phyloP scores from a whole-genome alignment of 2,329 filamentous ascomycete species.

The Xylariaceae sp. region DNA sequence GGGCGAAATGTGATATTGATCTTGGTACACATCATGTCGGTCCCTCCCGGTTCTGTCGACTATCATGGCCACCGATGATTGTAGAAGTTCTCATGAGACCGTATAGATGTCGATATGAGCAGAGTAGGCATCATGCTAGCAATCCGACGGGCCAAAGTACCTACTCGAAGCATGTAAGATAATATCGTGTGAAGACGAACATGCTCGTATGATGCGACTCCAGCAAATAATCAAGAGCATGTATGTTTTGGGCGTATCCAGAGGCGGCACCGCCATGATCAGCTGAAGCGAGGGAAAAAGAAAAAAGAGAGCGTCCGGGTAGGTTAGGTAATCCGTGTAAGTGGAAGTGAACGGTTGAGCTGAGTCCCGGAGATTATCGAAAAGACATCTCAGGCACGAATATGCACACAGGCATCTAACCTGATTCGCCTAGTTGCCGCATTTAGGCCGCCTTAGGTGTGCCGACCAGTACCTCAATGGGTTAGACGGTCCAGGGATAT shows the following conservation, averaged over 20 bases:
- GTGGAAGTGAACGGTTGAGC: not conserved
- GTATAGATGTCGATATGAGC: too few species aligned
- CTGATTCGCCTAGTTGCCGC: not conserved
- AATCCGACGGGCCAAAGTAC: too few species aligned
- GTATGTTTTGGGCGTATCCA: too few species aligned
- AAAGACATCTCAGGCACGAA: not conserved
- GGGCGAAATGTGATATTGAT: not conserved
- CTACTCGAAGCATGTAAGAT: too few species aligned
- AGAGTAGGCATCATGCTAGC: too few species aligned
- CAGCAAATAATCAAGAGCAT: not conserved
- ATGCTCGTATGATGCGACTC: not conserved
- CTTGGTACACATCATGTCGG: not conserved
- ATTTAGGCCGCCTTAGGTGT: not conserved
- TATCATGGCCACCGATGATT: too few species aligned
- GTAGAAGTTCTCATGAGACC: too few species aligned
- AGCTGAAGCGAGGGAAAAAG: not conserved
- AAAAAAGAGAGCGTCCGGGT: too few species aligned
- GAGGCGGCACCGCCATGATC: too few species aligned
- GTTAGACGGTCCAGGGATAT: not conserved
- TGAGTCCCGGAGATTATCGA: not conserved
- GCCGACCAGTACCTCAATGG: not conserved
- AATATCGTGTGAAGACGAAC: not conserved
- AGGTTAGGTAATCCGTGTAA: too few species aligned
- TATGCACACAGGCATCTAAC: not conserved
- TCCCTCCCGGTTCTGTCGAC: too few species aligned